phyloP scores from a whole-genome alignment of 768 basidiomycete species.

The Termitomyces sp. region DNA sequence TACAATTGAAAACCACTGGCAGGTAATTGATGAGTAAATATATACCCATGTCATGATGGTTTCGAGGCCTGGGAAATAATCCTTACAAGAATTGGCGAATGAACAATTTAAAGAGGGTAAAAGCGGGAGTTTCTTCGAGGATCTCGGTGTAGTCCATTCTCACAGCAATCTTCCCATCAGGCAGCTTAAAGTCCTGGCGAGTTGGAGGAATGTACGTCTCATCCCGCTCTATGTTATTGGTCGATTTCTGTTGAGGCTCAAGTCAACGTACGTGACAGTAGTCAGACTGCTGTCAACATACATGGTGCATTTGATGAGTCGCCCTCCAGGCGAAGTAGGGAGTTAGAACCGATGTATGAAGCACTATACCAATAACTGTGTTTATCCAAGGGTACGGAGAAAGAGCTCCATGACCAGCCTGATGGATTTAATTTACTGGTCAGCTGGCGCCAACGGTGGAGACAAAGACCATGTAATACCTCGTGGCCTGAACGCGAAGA shows the following conservation, averaged over 20 bases:
- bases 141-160: constrained; percentile 38
- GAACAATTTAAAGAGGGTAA: constrained; percentile 42
- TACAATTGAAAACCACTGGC: constrained; percentile 39
- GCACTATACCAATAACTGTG: constrained; percentile 29
- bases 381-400: constrained; percentile 34
- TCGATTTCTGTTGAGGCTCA: constrained; percentile 29
- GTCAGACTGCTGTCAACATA: constrained; percentile 23
- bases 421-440: not conserved
- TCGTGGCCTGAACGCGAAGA: constrained; percentile 34
- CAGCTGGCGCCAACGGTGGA: not conserved
- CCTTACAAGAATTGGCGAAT: constrained; percentile 44
- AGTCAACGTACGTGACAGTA: not conserved
- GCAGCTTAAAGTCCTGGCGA: constrained; percentile 34
- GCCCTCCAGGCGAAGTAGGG: constrained; percentile 64
- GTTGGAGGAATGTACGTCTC: constrained; percentile 63
- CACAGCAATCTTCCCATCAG: constrained; percentile 33
- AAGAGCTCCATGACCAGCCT: constrained; percentile 48
- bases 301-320: constrained; percentile 60
- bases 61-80: not conserved
- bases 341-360: constrained; percentile 44
- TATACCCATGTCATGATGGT: not conserved
- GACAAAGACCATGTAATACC: constrained; percentile 16
- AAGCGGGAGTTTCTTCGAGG: constrained; percentile 45
- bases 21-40: constrained; percentile 3
- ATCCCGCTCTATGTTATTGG: constrained; percentile 57